Percentiles rank a stretch among this genome's conserved stretches.
Conservation (phyloP, 176 grass and related monocot genomes). For the Olyra latifolia region DNA sequence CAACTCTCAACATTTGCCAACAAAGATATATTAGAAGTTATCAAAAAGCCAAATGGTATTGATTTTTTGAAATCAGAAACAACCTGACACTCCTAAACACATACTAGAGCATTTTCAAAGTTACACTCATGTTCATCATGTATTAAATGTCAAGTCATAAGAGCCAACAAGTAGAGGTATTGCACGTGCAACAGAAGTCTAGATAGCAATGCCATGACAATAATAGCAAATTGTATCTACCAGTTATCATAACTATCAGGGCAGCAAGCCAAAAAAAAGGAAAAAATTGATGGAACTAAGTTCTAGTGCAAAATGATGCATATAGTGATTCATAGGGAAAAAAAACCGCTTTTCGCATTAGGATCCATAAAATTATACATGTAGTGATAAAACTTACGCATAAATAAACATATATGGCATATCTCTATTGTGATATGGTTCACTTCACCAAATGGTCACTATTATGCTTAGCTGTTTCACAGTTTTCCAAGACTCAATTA, state of each 20-base stretch:
- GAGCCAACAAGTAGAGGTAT: background rate
- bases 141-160: background rate
- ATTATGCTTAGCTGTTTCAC: background rate
- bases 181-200: background rate
- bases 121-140: background rate
- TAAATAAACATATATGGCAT: background rate
- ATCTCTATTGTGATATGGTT: background rate
- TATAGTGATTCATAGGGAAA: too few species aligned
- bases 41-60: background rate
- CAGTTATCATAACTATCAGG: background rate
- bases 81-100: background rate
- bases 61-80: background rate
- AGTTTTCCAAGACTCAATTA: background rate
- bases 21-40: background rate
- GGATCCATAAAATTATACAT: background rate
- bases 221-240: background rate
- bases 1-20: background rate
- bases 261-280: background rate
- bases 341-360: background rate
- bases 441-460: background rate
- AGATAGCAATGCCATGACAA: background rate
- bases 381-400: background rate
- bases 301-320: too few species aligned
- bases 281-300: background rate
- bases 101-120: constrained; percentile 1